Evolutionary conservation across 139 green algal species (phyloP).

Genomic region (Chloropicon primus): DNA sequence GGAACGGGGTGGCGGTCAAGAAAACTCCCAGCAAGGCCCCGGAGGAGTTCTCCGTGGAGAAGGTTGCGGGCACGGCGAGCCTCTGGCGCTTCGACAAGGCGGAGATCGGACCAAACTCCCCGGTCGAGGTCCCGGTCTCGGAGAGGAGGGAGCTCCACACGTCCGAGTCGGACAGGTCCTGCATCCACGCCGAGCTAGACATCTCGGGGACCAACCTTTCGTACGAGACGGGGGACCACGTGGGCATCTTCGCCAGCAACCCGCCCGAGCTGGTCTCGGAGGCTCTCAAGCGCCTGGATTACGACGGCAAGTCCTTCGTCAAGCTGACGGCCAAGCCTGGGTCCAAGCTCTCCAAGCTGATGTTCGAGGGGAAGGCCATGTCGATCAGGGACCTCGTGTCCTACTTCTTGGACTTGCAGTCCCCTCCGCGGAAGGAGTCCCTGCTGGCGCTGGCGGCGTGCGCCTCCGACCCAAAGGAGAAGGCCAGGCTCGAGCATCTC

Average conservation of each 20-base stretch:
- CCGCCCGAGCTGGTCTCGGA: conserved; percentile 36
- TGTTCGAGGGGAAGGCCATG: background rate
- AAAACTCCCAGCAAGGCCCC: background rate
- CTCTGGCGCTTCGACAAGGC: background rate
- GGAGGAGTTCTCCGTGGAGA: background rate
- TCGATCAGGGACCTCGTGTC: background rate
- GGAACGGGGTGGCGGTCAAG: background rate
- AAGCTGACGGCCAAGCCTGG: background rate
- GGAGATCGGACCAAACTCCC: conserved; percentile 16
- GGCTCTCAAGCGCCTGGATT: conserved; percentile 9
- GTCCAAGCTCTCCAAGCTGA: background rate
- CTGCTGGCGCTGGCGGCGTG: conserved; percentile 57
- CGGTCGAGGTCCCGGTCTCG: conserved; percentile 36
- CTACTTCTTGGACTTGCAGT: conserved; percentile 11
- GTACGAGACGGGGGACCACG: conserved; percentile 75
- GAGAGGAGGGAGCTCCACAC: conserved; percentile 68
- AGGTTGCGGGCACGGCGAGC: background rate
- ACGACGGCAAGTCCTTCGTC: background rate
- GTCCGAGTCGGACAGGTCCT: conserved; percentile 54
- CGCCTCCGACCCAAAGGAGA: conserved; percentile 35
- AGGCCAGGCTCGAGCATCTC: conserved; percentile 40
- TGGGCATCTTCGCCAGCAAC: conserved; percentile 77
- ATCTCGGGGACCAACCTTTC: conserved; percentile 10
- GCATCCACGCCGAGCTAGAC: conserved; percentile 88
- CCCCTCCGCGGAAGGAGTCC: conserved; percentile 17